A percentile compares a stretch with the other conserved stretches of the same genome.
Conservation (phyloP, 129 eudicot genomes). For the Flaveria trinervia region DNA sequence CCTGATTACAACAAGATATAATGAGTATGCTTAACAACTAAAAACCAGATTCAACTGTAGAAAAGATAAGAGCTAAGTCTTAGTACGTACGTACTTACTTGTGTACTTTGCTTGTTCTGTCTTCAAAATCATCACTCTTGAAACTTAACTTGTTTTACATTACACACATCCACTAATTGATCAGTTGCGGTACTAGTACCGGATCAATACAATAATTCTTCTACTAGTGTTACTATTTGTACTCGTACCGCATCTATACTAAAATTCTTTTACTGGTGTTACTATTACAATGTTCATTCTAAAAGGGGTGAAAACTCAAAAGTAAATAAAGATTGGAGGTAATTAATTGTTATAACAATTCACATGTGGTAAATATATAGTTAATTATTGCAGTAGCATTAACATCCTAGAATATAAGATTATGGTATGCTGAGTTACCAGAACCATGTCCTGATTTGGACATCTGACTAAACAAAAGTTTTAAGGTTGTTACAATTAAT, state of each 20-base stretch:
- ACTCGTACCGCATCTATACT: too few relatives aligned
- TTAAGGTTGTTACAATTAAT: background rate
- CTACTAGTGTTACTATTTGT: too few relatives aligned
- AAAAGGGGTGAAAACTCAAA: background rate
- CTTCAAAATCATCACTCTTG: background rate
- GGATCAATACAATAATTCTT: too few relatives aligned
- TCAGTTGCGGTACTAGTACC: background rate
- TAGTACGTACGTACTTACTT: conserved; percentile 14
- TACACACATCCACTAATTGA: background rate
- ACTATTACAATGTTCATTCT: too few relatives aligned
- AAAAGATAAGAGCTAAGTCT: conserved; percentile 23
- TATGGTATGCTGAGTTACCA: background rate
- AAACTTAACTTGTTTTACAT: background rate
- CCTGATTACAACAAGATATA: conserved; percentile 31
- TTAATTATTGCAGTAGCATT: background rate
- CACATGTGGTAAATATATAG: background rate
- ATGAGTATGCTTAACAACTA: conserved; percentile 14
- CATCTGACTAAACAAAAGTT: background rate
- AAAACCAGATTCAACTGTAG: conserved; percentile 1
- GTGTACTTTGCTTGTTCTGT: conserved; percentile 22
- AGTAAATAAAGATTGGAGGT: background rate
- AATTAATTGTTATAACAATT: background rate
- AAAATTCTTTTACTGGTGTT: too few relatives aligned
- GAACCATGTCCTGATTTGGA: conserved; percentile 2
- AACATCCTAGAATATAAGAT: background rate